Percentiles rank a stretch among this genome's conserved stretches.
Conservation (phyloP, 257 asterid genomes). For the Penstemon davidsonii region DNA sequence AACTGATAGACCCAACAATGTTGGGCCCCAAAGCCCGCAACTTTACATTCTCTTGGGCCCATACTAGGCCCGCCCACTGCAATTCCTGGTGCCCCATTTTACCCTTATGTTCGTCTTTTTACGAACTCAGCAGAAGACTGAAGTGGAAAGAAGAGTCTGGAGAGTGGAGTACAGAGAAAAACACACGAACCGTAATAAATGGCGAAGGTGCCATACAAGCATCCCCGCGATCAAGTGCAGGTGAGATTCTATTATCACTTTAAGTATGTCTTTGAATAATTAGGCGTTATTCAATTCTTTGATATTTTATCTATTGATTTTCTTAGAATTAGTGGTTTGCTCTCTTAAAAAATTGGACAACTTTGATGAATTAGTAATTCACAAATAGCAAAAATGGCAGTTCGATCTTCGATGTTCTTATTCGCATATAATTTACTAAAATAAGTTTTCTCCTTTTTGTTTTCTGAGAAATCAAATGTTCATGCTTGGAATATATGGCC, state of each 20-base stretch:
- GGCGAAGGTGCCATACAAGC: slow-evolving; percentile 68
- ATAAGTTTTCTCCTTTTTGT: not conserved
- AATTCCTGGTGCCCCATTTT: no score
- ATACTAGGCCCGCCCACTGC: no score
- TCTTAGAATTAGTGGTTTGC: slow-evolving; percentile 8
- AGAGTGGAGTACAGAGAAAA: not conserved
- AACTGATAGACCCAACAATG: no score
- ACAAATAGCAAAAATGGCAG: not conserved
- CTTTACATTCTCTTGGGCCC: no score
- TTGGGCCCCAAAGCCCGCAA: no score
- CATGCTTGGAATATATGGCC: not conserved
- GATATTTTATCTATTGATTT: not conserved
- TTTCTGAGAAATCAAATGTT: not conserved
- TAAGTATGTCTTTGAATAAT: not conserved
- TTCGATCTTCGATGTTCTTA: slow-evolving; percentile 1
- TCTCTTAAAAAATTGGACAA: not conserved
- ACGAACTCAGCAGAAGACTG: no score
- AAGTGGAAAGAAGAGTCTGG: slow-evolving; percentile 14
- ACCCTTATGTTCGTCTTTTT: no score
- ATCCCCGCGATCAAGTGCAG: slow-evolving; percentile 62
- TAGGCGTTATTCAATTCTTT: not conserved
- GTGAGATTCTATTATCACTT: slow-evolving; percentile 24
- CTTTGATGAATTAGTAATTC: not conserved
- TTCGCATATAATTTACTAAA: not conserved
- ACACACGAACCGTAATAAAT: slow-evolving; percentile 32